Conservation (phyloP, 345 rosid species). For the Bruguiera gymnorhiza region DNA sequence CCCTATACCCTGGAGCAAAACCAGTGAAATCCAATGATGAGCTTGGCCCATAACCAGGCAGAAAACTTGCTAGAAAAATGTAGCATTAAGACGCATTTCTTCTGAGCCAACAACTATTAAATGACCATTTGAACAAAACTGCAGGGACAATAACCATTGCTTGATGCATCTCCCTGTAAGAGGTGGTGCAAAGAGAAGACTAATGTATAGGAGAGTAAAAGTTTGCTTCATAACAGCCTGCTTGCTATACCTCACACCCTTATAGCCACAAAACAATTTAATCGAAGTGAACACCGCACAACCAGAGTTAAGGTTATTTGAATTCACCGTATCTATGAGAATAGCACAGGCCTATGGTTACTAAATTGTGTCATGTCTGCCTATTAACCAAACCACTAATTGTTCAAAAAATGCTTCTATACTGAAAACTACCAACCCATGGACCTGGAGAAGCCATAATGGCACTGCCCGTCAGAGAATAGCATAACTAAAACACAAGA, state of each 20-base stretch:
- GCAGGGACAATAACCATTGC: slow-evolving; percentile 27
- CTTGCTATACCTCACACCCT: slow-evolving; percentile 20
- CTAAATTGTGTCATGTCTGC: slow-evolving; percentile 26
- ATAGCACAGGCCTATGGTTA: slow-evolving; percentile 16
- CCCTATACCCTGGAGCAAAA: slow-evolving; percentile 66
- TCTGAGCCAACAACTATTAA: slow-evolving; percentile 22
- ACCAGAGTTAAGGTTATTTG: slow-evolving; percentile 19
- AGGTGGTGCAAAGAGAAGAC: slow-evolving; percentile 17
- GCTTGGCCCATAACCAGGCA: slow-evolving; percentile 18
- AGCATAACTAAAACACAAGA: too few relatives aligned
- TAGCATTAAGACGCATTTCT: slow-evolving; percentile 11
- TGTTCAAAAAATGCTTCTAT: slow-evolving; percentile 16
- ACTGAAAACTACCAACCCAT: slow-evolving; percentile 20
- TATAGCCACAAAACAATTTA: slow-evolving; percentile 18
- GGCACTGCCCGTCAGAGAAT: neutral
- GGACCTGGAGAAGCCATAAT: slow-evolving; percentile 25
- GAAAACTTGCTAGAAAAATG: slow-evolving; percentile 19
- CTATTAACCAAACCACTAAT: slow-evolving; percentile 22
- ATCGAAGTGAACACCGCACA: slow-evolving; percentile 14
- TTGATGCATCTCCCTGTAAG: slow-evolving; percentile 22
- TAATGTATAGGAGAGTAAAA: slow-evolving; percentile 6
- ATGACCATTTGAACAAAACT: slow-evolving; percentile 25
- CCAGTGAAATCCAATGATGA: slow-evolving; percentile 33
- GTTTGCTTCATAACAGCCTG: slow-evolving; percentile 16
- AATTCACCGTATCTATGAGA: slow-evolving; percentile 9